These are phyloP conservation scores for Talaromyces piceae DNA, from an alignment of 2,329 filamentous ascomycete genomes.

Conservation along the genomic window DNA sequence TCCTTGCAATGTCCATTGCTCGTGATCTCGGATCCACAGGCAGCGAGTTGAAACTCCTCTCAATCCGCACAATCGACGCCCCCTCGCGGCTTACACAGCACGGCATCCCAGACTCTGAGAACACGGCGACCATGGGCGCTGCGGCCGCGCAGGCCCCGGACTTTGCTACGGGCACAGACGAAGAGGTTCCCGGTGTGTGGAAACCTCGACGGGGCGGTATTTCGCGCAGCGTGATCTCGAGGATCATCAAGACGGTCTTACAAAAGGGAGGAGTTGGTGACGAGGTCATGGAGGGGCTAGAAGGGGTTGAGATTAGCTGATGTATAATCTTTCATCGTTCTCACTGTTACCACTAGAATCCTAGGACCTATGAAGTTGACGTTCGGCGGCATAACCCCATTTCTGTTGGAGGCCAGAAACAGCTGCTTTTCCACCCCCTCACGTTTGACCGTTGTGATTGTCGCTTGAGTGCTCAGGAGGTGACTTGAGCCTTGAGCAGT, in stretches of 20 bases:
- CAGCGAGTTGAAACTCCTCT: constrained; percentile 50
- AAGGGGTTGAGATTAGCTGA: constrained; percentile 58
- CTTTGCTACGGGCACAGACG: constrained; percentile 41
- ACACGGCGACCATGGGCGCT: constrained; percentile 44
- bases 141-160: constrained; percentile 37
- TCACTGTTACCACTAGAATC: background rate
- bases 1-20: constrained; percentile 75
- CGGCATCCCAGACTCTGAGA: constrained; percentile 58
- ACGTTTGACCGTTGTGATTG: no score
- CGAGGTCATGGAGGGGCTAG: constrained; percentile 75
- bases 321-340: background rate
- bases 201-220: constrained; percentile 76
- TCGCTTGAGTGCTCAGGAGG: no score
- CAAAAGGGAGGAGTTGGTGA: constrained; percentile 73
- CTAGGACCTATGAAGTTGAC: no score
- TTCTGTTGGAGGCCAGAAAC: no score
- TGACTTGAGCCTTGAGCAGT: no score
- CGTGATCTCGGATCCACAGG: constrained; percentile 17
- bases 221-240: constrained; percentile 63
- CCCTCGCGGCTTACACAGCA: constrained; percentile 66
- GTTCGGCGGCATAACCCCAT: no score
- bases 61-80: constrained; percentile 66
- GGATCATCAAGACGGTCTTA: constrained; percentile 69
- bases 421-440: no score
- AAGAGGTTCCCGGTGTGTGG: constrained; percentile 67